Percentiles rank a stretch among this genome's conserved stretches.
phyloP scores from a whole-genome alignment of 805 yeast species.

The Jamesozyma lodderae region DNA sequence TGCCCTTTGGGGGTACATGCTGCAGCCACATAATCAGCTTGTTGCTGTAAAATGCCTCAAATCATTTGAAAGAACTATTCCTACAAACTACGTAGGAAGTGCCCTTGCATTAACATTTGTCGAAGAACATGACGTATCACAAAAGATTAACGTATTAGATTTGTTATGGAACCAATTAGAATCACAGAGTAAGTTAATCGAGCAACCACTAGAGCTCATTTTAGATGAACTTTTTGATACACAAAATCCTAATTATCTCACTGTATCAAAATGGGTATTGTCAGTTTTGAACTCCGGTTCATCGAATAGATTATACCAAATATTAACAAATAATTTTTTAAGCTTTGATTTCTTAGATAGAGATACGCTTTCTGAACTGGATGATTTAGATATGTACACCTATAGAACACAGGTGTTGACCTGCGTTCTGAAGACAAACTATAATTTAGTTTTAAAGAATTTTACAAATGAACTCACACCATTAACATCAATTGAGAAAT shows the following conservation, averaged over 20 bases:
- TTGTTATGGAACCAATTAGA: conserved; percentile 70
- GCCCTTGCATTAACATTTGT: conserved; percentile 52
- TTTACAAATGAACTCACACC: conserved; percentile 53
- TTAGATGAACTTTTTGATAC: conserved; percentile 51
- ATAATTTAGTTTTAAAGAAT: conserved; percentile 35
- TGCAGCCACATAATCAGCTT: conserved; percentile 47
- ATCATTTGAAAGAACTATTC: conserved; percentile 46
- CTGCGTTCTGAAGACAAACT: conserved; percentile 42
- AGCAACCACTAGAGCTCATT: conserved; percentile 56
- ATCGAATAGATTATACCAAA: conserved; percentile 49
- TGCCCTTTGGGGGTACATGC: conserved; percentile 48
- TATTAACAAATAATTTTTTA: conserved; percentile 48
- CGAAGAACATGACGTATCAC: conserved; percentile 29
- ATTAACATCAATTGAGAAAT: conserved; percentile 30
- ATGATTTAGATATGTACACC: conserved; percentile 55
- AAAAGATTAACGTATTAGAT: conserved; percentile 47
- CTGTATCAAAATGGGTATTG: conserved; percentile 43
- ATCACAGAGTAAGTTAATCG: conserved; percentile 29
- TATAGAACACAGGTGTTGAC: conserved; percentile 51
- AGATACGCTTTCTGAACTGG: conserved; percentile 32
- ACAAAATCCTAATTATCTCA: conserved; percentile 35
- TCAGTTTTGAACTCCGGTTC: conserved; percentile 42
- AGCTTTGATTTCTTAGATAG: conserved; percentile 31
- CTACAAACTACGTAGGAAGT: conserved; percentile 58
- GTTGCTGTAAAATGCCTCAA: conserved; percentile 62